These are phyloP conservation scores for Podosphaera xanthii DNA, from an alignment of 2,329 filamentous ascomycete species.

Conservation along the genomic window DNA sequence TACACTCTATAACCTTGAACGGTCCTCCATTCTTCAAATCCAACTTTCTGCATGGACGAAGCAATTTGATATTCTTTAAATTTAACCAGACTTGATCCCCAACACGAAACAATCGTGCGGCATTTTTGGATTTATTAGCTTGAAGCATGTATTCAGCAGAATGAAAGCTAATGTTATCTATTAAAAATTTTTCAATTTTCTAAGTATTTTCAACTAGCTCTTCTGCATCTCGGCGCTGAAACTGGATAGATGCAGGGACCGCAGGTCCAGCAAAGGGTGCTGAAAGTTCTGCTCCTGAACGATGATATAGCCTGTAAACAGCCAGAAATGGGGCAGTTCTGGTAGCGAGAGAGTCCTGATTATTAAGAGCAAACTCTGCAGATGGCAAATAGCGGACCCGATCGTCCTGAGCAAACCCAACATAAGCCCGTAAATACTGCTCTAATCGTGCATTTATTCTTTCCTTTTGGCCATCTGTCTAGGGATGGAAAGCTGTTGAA, in stretches of 20 bases:
- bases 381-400: constrained; percentile 5
- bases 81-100: not conserved
- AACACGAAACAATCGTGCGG: not conserved
- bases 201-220: not conserved
- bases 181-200: not conserved
- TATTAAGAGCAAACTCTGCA: constrained; percentile 7
- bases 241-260: not conserved
- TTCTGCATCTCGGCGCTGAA: not conserved
- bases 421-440: constrained; percentile 4
- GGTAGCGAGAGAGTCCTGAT: constrained; percentile 1
- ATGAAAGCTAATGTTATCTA: not conserved
- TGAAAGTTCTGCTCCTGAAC: not conserved
- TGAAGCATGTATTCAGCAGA: not conserved
- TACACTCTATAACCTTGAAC: not conserved
- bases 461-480: constrained; percentile 8
- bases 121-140: not conserved
- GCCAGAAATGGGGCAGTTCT: constrained; percentile 4
- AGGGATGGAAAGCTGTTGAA: constrained; percentile 5
- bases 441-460: constrained; percentile 4
- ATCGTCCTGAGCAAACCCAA: constrained; percentile 6
- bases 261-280: not conserved
- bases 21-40: not conserved
- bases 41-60: not conserved
- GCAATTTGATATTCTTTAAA: not conserved
- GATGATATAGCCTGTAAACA: constrained; percentile 2